These are phyloP conservation scores for Exophiala sp. DNA, from an alignment of 2,329 filamentous ascomycete species.

Conservation along the genomic window DNA sequence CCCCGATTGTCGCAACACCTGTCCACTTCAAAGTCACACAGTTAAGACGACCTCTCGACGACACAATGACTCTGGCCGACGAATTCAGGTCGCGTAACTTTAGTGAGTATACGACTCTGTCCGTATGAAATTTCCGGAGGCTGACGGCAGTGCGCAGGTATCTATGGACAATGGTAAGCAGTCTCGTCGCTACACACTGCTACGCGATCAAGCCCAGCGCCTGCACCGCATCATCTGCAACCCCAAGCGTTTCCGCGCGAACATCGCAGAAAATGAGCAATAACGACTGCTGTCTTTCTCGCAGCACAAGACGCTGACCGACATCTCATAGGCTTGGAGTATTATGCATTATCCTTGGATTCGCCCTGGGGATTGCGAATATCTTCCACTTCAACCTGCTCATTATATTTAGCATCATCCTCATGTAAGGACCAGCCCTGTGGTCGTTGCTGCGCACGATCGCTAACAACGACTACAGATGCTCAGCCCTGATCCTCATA, in stretches of 20 bases:
- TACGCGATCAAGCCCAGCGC: constrained; percentile 3
- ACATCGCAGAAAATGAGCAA: neutral
- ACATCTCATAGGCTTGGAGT: constrained; percentile 43
- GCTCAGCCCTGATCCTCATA: constrained; percentile 69
- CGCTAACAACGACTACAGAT: constrained; percentile 43
- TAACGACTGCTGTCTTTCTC: neutral
- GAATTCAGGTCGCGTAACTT: constrained; percentile 65
- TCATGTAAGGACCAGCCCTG: constrained; percentile 47
- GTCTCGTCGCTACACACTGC: constrained; percentile 22
- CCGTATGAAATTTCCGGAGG: constrained; percentile 6
- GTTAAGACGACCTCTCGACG: neutral
- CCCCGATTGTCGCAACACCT: constrained; percentile 4
- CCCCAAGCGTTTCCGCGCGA: neutral
- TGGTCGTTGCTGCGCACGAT: neutral
- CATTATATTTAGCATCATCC: constrained; percentile 59
- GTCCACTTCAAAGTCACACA: neutral
- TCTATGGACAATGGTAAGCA: constrained; percentile 65
- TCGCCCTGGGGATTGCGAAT: constrained; percentile 66
- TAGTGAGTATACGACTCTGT: constrained; percentile 47
- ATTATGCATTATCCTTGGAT: constrained; percentile 61
- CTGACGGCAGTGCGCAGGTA: constrained; percentile 45
- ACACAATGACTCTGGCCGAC: constrained; percentile 57
- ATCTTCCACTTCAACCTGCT: constrained; percentile 61
- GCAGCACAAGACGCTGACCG: constrained; percentile 6
- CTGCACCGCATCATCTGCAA: no score